Evolutionary conservation across 2,329 filamentous ascomycete genomes (phyloP).

Genomic region (Teratosphaeriaceae sp.): DNA sequence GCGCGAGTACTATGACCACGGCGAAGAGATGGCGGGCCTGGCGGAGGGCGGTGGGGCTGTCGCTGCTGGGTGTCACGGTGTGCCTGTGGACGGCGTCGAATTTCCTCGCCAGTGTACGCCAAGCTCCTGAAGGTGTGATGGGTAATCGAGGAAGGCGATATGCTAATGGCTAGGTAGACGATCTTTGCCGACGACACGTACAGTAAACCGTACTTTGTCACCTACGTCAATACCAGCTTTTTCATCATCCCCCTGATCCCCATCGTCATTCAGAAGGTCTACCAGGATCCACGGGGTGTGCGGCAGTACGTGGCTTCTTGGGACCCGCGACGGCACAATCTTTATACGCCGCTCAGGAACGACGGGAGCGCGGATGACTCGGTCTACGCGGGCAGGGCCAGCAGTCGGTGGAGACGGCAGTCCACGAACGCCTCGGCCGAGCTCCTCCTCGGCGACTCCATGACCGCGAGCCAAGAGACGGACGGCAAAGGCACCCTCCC

Average conservation of each 20-base stretch:
- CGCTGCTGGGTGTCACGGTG: slow-evolving; percentile 72
- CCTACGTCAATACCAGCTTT: slow-evolving; percentile 84
- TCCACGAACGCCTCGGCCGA: slow-evolving; percentile 12
- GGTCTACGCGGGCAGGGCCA: slow-evolving; percentile 14
- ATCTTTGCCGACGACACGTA: slow-evolving; percentile 94
- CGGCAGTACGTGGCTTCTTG: slow-evolving; percentile 1
- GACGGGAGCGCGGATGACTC: slow-evolving; percentile 14
- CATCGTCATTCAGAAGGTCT: slow-evolving; percentile 39
- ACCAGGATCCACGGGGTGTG: slow-evolving; percentile 14
- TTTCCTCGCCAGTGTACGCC: slow-evolving; percentile 82
- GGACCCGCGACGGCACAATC: slow-evolving; percentile 3
- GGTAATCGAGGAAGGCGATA: neutral
- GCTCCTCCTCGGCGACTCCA: slow-evolving; percentile 16
- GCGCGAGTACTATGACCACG: neutral
- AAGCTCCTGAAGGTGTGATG: neutral
- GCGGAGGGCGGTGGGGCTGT: slow-evolving; percentile 70
- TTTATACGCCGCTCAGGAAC: slow-evolving; percentile 16
- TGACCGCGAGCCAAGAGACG: slow-evolving; percentile 21
- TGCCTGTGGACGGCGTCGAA: slow-evolving; percentile 90
- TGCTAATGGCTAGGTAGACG: slow-evolving; percentile 47
- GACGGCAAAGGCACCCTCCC: slow-evolving; percentile 12
- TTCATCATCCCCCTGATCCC: slow-evolving; percentile 80
- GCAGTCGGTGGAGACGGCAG: slow-evolving; percentile 2
- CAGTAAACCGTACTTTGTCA: slow-evolving; percentile 93
- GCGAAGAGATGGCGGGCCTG: slow-evolving; percentile 15